These are phyloP conservation scores for Phytophthora fragariaefolia DNA, from an alignment of 352 stramenopile species.

Conservation along the genomic window DNA sequence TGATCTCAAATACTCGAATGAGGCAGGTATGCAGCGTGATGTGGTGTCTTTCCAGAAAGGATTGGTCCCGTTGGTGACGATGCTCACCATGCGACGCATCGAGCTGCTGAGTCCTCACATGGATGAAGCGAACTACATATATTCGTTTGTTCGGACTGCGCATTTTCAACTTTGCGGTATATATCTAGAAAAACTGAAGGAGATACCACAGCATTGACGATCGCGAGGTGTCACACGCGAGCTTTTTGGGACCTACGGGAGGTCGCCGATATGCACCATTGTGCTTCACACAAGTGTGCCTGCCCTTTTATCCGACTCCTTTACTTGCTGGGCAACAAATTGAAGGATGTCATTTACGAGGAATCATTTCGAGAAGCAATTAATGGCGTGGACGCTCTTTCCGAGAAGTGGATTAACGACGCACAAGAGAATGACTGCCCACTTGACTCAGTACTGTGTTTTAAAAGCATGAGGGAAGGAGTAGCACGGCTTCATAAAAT, in stretches of 20 bases:
- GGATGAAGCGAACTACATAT: slow-evolving; percentile 49
- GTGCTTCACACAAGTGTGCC: slow-evolving; percentile 49
- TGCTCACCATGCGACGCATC: slow-evolving; percentile 42
- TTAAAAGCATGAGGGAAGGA: slow-evolving; percentile 39
- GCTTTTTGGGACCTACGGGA: slow-evolving; percentile 30
- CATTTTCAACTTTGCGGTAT: slow-evolving; percentile 37
- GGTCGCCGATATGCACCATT: slow-evolving; percentile 43
- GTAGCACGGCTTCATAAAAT: slow-evolving; percentile 42
- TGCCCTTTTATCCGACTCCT: slow-evolving; percentile 48
- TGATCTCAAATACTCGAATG: slow-evolving; percentile 37
- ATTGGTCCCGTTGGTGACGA: slow-evolving; percentile 41
- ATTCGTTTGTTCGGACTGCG: slow-evolving; percentile 32
- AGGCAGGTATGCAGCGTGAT: slow-evolving; percentile 34
- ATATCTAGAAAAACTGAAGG: slow-evolving; percentile 37
- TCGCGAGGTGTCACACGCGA: slow-evolving; percentile 18
- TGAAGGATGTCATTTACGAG: slow-evolving; percentile 54
- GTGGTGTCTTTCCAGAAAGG: slow-evolving; percentile 49
- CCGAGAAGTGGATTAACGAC: slow-evolving; percentile 31
- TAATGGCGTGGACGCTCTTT: slow-evolving; percentile 31
- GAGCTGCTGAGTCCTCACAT: slow-evolving; percentile 44
- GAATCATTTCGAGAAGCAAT: slow-evolving; percentile 37
- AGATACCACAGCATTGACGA: slow-evolving; percentile 45
- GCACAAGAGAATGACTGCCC: neutral
- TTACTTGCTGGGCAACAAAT: slow-evolving; percentile 52
- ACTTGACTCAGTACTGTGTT: slow-evolving; percentile 42